phyloP scores from a whole-genome alignment of 495 filamentous ascomycete genomes.

The Pseudomonodictys pantanalensis region DNA sequence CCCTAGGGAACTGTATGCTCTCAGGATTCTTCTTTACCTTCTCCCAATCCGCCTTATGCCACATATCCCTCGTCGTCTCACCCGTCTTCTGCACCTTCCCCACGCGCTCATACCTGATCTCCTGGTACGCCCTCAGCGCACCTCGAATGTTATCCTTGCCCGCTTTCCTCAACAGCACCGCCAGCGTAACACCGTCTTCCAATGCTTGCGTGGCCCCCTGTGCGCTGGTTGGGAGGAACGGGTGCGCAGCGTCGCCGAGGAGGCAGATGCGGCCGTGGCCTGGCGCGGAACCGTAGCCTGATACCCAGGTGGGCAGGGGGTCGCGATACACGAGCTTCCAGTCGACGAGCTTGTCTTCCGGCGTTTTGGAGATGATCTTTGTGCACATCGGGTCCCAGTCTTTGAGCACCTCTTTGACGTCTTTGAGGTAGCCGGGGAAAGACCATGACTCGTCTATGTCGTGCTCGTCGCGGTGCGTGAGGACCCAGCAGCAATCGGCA shows the following conservation, averaged over 20 bases:
- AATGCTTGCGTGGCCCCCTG: slow-evolving; percentile 71
- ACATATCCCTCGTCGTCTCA: slow-evolving; percentile 56
- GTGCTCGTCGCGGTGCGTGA: slow-evolving; percentile 61
- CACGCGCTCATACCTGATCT: slow-evolving; percentile 40
- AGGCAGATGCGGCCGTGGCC: slow-evolving; percentile 57
- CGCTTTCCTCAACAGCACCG: slow-evolving; percentile 57
- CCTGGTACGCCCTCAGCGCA: slow-evolving; percentile 50
- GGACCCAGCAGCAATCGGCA: slow-evolving; percentile 66
- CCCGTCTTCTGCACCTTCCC: slow-evolving; percentile 58
- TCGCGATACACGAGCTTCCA: slow-evolving; percentile 72
- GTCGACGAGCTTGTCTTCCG: slow-evolving; percentile 58
- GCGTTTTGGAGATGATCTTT: slow-evolving; percentile 59
- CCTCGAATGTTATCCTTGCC: slow-evolving; percentile 51
- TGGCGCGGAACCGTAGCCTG: slow-evolving; percentile 51
- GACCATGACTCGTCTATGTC: slow-evolving; percentile 66
- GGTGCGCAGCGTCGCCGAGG: slow-evolving; percentile 70
- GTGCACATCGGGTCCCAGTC: slow-evolving; percentile 64
- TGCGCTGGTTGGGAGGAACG: slow-evolving; percentile 69
- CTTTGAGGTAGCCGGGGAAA: slow-evolving; percentile 57
- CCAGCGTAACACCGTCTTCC: slow-evolving; percentile 68
- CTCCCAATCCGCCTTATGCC: slow-evolving; percentile 61
- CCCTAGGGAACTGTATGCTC: slow-evolving; percentile 53
- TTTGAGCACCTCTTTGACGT: slow-evolving; percentile 60
- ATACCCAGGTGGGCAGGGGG: slow-evolving; percentile 64
- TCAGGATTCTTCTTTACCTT: slow-evolving; percentile 52